These are phyloP conservation scores for Euphrasia arctica DNA, from an alignment of 305 asterid genomes.

Conservation along the genomic window DNA sequence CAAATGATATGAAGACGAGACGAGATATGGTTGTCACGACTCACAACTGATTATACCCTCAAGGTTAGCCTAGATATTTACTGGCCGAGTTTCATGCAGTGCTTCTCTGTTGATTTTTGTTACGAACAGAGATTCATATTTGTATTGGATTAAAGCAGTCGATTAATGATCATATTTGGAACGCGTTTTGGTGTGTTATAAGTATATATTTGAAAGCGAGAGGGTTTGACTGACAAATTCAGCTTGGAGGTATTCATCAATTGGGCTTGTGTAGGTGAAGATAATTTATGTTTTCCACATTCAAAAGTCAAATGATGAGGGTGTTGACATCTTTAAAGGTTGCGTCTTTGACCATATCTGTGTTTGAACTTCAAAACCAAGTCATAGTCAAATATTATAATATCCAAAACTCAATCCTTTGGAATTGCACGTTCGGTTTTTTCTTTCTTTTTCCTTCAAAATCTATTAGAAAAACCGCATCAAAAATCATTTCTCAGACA, in stretches of 20 bases:
- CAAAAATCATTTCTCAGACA: no score
- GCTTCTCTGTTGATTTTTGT: not conserved
- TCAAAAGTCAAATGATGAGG: no score
- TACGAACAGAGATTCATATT: no score
- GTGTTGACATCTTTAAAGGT: not conserved
- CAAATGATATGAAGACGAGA: constrained; percentile 29
- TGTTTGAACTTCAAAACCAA: no score
- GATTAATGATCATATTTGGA: not conserved
- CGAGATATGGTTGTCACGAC: not conserved
- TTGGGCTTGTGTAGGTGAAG: not conserved
- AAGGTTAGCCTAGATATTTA: constrained; percentile 3
- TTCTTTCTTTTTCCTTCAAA: no score
- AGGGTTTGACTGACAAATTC: not conserved
- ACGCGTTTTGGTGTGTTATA: not conserved
- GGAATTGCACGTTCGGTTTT: no score
- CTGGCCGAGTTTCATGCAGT: not conserved
- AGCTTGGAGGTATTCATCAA: constrained; percentile 13
- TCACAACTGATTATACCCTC: not conserved
- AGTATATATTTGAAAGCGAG: not conserved
- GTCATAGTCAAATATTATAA: no score
- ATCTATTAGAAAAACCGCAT: no score
- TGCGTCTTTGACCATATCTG: constrained; percentile 1
- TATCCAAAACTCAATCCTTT: no score
- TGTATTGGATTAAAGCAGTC: not conserved
- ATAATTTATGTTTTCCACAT: not conserved